Percentiles rank a stretch among this genome's conserved stretches.
phyloP scores from a whole-genome alignment of 345 rosid genomes.

The Sonneratia alba region DNA sequence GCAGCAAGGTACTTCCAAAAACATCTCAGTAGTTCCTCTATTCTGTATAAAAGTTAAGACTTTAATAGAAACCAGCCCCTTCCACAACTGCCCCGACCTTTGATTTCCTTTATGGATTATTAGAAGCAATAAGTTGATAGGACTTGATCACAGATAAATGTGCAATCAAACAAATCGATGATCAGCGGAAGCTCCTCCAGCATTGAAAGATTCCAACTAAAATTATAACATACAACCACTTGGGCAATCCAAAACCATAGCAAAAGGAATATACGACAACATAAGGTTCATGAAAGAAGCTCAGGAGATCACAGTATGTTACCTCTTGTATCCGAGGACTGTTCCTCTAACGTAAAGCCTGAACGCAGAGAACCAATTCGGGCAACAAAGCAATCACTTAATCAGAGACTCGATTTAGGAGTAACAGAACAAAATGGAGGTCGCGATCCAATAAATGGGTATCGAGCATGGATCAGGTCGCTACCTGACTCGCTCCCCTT shows the following conservation, averaged over 20 bases:
- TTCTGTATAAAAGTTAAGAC: neutral
- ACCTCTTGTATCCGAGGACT: slow-evolving; percentile 82
- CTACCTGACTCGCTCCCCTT: slow-evolving; percentile 87
- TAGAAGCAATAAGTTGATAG: no score
- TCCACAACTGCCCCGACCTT: neutral
- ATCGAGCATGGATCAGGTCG: neutral
- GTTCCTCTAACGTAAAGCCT: slow-evolving; percentile 80
- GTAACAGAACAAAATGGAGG: no score
- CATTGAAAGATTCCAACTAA: no score
- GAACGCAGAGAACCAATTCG: slow-evolving; percentile 8
- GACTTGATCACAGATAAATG: neutral
- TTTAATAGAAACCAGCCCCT: neutral
- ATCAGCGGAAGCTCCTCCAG: neutral
- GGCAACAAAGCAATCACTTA: no score
- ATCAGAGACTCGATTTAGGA: no score
- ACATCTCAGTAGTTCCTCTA: neutral
- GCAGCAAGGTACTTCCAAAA: neutral
- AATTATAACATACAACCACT: no score
- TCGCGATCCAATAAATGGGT: neutral
- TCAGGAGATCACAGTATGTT: neutral
- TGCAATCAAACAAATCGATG: neutral
- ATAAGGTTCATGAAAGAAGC: no score
- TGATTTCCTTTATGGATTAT: no score
- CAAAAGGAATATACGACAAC: neutral
- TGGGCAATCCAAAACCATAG: no score